Percentiles rank a stretch among this genome's conserved stretches.
Conservation (phyloP, 164 flowering plant species). For the Liriodendron chinense region DNA sequence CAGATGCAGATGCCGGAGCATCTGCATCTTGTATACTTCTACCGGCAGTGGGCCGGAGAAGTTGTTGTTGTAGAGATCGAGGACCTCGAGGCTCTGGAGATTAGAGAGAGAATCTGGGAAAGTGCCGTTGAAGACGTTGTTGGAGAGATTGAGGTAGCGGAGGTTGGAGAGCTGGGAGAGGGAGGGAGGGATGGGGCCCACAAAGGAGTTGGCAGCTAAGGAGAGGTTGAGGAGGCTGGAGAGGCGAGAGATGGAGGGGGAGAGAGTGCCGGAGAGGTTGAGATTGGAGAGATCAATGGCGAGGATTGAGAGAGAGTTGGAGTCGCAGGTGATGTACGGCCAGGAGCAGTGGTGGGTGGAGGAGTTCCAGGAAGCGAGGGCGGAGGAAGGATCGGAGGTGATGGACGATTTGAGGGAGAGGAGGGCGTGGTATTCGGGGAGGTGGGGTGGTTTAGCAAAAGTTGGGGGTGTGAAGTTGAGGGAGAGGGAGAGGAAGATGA, state of each 20-base stretch:
- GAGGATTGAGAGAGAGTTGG: constrained; percentile 38
- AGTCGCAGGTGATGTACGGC: constrained; percentile 66
- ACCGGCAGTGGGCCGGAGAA: constrained; percentile 67
- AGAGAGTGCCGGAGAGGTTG: constrained; percentile 61
- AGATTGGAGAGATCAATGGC: constrained; percentile 59
- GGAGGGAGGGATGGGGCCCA: constrained; percentile 61
- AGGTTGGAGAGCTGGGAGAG: constrained; percentile 45
- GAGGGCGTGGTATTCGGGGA: constrained; percentile 57
- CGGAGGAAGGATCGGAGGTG: constrained; percentile 44
- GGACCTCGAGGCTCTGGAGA: constrained; percentile 40
- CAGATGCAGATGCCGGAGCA: constrained; percentile 66
- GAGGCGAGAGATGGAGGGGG: constrained; percentile 52
- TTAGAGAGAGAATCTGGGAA: constrained; percentile 50
- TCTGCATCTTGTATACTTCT: constrained; percentile 34
- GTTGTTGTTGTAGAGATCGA: constrained; percentile 87
- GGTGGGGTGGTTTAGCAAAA: constrained; percentile 21
- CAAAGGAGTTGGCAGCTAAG: constrained; percentile 49
- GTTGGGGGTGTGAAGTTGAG: constrained; percentile 4
- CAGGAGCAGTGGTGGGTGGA: constrained; percentile 64
- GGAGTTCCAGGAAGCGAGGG: constrained; percentile 53
- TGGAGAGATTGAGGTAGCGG: constrained; percentile 65
- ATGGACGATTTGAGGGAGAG: constrained; percentile 68
- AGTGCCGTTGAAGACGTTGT: constrained; percentile 58
- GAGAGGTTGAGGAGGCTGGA: constrained; percentile 49
- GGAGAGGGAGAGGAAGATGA: constrained; percentile 21